A percentile compares a stretch with the other conserved stretches of the same genome.
These are phyloP conservation scores for Euphorbia schlechtendalii DNA, from an alignment of 441 rosid genomes.

Conservation along the genomic window DNA sequence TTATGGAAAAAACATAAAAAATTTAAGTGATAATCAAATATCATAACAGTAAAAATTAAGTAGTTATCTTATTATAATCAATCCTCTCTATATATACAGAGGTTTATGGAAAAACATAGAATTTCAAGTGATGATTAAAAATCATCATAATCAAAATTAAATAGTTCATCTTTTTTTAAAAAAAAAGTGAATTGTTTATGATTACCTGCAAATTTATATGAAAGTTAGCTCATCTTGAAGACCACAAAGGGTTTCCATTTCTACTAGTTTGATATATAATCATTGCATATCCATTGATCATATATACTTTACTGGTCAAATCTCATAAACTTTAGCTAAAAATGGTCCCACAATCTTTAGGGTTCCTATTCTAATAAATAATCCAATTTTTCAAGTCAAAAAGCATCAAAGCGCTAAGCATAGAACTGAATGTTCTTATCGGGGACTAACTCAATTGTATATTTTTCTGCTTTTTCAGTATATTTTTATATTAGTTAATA, in stretches of 20 bases:
- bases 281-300: neutral
- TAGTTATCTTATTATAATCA: too few species aligned
- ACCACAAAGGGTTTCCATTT: too few species aligned
- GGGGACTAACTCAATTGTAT: neutral
- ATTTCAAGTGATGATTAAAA: too few species aligned
- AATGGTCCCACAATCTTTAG: constrained; percentile 21
- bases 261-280: too few species aligned
- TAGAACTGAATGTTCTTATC: neutral
- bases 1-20: too few species aligned
- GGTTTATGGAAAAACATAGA: too few species aligned
- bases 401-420: constrained; percentile 14
- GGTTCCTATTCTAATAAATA: constrained; percentile 14
- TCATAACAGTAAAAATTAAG: too few species aligned
- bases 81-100: too few species aligned
- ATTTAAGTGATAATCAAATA: too few species aligned
- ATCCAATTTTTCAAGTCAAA: constrained; percentile 14
- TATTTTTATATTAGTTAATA: too few species aligned
- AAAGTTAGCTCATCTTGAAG: neutral
- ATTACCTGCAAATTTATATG: neutral
- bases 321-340: constrained; percentile 6
- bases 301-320: constrained; percentile 12
- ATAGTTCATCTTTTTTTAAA: too few species aligned
- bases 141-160: neutral
- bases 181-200: neutral
- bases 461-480: too few species aligned